These are phyloP conservation scores for Lavandula angustifolia DNA, from an alignment of 257 asterid genomes.

Conservation along the genomic window DNA sequence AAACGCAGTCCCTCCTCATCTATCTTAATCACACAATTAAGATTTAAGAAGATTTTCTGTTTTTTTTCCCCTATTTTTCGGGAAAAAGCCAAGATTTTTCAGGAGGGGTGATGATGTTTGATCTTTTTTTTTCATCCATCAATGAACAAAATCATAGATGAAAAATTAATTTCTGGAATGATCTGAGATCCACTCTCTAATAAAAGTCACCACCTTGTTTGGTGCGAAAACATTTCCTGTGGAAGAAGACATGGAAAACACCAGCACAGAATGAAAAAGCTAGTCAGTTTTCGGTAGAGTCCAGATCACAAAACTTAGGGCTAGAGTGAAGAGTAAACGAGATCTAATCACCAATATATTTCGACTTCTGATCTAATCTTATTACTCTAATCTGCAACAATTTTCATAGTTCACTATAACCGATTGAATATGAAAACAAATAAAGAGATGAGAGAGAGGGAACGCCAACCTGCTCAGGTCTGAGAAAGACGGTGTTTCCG, in stretches of 20 bases:
- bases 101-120: no score
- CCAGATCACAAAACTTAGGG: conserved; percentile 27
- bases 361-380: conserved; percentile 26
- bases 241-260: conserved; percentile 58
- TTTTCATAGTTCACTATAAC: background rate
- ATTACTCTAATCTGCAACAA: conserved; percentile 6
- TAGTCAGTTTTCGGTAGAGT: conserved; percentile 67
- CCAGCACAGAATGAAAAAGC: conserved; percentile 49
- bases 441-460: background rate
- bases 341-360: conserved; percentile 12
- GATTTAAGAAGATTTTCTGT: background rate
- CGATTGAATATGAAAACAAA: background rate
- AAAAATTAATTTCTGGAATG: conserved; percentile 39
- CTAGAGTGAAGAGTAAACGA: background rate
- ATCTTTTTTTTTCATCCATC: conserved; percentile 25
- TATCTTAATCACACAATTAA: conserved; percentile 6
- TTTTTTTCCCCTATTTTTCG: background rate
- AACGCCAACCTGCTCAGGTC: conserved; percentile 77
- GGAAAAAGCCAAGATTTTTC: conserved; percentile 32
- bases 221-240: conserved; percentile 70
- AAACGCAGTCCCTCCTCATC: conserved; percentile 19
- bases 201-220: conserved; percentile 74
- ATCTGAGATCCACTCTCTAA: conserved; percentile 57
- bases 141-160: conserved; percentile 28
- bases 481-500: conserved; percentile 70